Base-by-base conservation (phyloP, 202 grass and related monocot genomes). In the Elaeis oleifera region DNA sequence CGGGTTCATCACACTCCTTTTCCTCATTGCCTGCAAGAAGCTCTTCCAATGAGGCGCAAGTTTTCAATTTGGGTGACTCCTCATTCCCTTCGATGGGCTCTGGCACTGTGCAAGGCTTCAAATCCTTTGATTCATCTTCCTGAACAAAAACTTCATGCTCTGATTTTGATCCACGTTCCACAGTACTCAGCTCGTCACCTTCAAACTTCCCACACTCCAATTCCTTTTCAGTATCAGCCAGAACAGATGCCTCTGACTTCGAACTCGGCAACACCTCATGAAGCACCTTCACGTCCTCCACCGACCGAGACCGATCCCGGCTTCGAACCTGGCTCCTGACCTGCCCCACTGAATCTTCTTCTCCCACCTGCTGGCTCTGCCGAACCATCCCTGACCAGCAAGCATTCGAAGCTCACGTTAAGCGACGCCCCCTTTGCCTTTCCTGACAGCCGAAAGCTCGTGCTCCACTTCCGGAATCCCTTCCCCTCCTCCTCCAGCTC, bases 401-500 rank as follows among this genome's bases (percentile, higher is more conserved):
- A 55, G 51, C 81, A 92, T 0, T 81, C 83, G 56, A 97, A 97
- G 28, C 84, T 97, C 0, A 86, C 82, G 28, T 84, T 97, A 13
- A 97, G 88, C 31, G 85, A 81, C 20, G 79, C 88, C 28, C 88
- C 85, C 53, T 80, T 84, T 11, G 94, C 84, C 17, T 79, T 77
- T 1, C 94, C 94, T 4, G 80, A 86, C 0, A 92, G 74, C 11
- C 88, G 76, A 76, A 92, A 92, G 71, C 88, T 97, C 48, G 88
- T 92, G 69, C 65, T 97, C 94, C 94, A 97, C 61, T 89, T 89
- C 15, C 88, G 82, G 29, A 86, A 89, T 5, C 80, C 88, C 29
- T 82, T 79, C 28, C 80, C 88, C 1, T 79, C 90, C 26, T 83
- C 87, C 69, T 97, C 88, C 18, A 97, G 80, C 18, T 97, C 94